Percentiles rank a stretch among this genome's conserved stretches.
Evolutionary conservation across 164 flowering plant genomes (phyloP).

Genomic region (Litsea cubeba): DNA sequence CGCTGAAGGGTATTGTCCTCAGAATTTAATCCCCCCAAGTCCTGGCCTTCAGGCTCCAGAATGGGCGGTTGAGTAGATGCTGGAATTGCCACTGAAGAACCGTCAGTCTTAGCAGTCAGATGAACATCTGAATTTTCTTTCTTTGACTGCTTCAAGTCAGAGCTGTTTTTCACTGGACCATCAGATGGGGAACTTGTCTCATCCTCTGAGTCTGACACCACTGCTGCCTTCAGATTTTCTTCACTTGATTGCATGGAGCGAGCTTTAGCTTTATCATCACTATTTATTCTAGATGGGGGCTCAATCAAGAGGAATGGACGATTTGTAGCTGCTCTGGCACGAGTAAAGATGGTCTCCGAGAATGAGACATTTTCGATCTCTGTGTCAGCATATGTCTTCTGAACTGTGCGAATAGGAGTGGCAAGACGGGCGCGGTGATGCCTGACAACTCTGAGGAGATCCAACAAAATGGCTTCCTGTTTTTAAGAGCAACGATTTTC

Average conservation of each 20-base stretch:
- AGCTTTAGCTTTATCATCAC: slow-evolving; percentile 44
- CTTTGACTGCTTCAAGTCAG: slow-evolving; percentile 30
- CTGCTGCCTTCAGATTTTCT: slow-evolving; percentile 26
- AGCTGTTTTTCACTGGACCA: slow-evolving; percentile 12
- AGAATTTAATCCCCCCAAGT: slow-evolving; percentile 12
- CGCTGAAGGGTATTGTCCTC: slow-evolving; percentile 9
- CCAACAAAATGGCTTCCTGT: slow-evolving; percentile 90
- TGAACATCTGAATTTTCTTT: slow-evolving; percentile 19
- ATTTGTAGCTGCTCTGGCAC: slow-evolving; percentile 23
- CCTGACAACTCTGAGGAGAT: slow-evolving; percentile 90
- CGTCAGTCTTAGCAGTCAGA: slow-evolving; percentile 13
- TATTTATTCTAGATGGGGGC: slow-evolving; percentile 42
- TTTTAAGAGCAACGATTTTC: slow-evolving; percentile 25
- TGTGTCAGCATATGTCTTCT: slow-evolving; percentile 53
- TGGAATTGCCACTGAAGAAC: background rate
- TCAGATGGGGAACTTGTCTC: slow-evolving; percentile 8
- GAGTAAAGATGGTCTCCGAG: slow-evolving; percentile 34
- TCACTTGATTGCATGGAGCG: slow-evolving; percentile 40
- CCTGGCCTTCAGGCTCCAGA: slow-evolving; percentile 14
- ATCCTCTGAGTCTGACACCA: slow-evolving; percentile 8
- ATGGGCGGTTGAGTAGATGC: slow-evolving; percentile 12
- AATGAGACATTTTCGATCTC: slow-evolving; percentile 59
- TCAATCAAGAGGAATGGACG: slow-evolving; percentile 48
- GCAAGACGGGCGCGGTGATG: slow-evolving; percentile 97
- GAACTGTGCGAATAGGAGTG: slow-evolving; percentile 91